Conservation (phyloP, 805 yeast genomes). For the Yarrowia bubula region DNA sequence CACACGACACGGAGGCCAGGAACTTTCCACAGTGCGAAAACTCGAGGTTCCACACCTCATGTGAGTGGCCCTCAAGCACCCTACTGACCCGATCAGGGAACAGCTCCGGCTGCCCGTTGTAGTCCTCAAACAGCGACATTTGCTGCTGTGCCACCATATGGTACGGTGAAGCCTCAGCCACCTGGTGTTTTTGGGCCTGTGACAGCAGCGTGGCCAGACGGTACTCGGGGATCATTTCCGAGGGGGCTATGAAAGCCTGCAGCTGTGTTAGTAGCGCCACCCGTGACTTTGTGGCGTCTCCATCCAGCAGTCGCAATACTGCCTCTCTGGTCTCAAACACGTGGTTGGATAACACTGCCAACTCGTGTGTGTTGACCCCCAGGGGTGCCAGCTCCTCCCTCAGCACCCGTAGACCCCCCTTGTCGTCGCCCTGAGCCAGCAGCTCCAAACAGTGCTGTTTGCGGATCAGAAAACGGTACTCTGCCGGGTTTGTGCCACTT, state of each 20-base stretch:
- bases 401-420: constrained; percentile 43
- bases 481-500: constrained; percentile 32
- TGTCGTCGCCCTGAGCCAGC: constrained; percentile 38
- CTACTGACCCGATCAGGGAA: constrained; percentile 44
- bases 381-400: constrained; percentile 42
- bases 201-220: constrained; percentile 51
- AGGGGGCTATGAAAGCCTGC: constrained; percentile 49
- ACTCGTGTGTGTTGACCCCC: constrained; percentile 33
- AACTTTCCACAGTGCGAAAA: constrained; percentile 75
- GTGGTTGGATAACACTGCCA: constrained; percentile 36
- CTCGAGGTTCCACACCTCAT: constrained; percentile 81
- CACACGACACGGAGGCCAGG: constrained; percentile 75
- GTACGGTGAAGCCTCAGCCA: constrained; percentile 37
- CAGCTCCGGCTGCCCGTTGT: constrained; percentile 34
- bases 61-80: constrained; percentile 51
- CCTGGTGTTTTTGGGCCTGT: constrained; percentile 53
- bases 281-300: constrained; percentile 45
- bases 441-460: constrained; percentile 47
- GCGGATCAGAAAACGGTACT: constrained; percentile 41
- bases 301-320: constrained; percentile 33
- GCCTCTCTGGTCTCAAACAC: constrained; percentile 37
- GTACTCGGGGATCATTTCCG: constrained; percentile 52
- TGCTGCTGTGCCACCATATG: constrained; percentile 29
- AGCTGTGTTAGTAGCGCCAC: constrained; percentile 44
- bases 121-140: constrained; percentile 35